Base-by-base conservation (phyloP, 306 rosid genomes). In the Gillenia trifoliata region DNA sequence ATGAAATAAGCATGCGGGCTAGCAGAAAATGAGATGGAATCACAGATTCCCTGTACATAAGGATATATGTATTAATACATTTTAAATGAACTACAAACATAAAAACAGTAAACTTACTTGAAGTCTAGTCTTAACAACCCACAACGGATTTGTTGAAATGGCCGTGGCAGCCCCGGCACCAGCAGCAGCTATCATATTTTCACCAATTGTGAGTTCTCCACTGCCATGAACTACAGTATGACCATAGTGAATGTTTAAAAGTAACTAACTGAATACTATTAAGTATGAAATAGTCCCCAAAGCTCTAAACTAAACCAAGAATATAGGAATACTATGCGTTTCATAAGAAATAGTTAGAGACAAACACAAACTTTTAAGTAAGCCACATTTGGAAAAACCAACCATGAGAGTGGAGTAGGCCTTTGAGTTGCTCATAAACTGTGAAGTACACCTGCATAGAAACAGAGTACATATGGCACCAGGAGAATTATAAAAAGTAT, bases 51-150 rank as follows among this genome's bases (percentile, higher is more conserved):
- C 36, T 22, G 15, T 36, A 20, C 22, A 67, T 11, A 9, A 10
- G 22, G 16, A 40, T 26, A 41, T 36, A 66, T 3, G 43, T 66
- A 43, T 67, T 2, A 29, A 30, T 40, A 19, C 28, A 57, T n/a
- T 47, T 70, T 5, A 17, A 36, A 56, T 11, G 73, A 80, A 74
- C 52, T 33, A 33, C 43, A 68, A 71, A 45, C 63, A 52, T 61
- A 49, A 76, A 43, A 68, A 62, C 50, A 34, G 29, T 34, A 56
- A 79, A 89, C 90, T 85, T 80, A 94, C 99, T 88, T 94, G 99
- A 40, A 94, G 99, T 75, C 97, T 88, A 63, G 99, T 94, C 83
- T 94, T 92, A 66, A 94, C 96, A 83, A 94, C 99, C 99, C 99
- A 94, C 84, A 94, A 77, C 33, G 99, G 99, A 85, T 94, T 94